Base-by-base conservation (phyloP, 805 yeast genomes). In the Candida incommunis region DNA sequence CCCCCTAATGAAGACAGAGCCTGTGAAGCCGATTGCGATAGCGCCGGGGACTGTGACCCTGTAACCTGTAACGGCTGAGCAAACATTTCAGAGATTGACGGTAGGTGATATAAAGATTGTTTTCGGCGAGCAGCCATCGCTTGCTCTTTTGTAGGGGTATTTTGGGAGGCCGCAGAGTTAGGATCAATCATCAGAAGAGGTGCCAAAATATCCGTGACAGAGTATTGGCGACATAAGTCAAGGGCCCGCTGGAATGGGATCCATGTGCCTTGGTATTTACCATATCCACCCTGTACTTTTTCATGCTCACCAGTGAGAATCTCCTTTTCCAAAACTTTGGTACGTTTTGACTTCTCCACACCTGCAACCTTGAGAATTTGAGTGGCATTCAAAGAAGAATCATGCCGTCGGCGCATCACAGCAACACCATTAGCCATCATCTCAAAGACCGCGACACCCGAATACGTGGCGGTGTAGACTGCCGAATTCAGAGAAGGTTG, bases 191-290 rank as follows among this genome's bases (percentile, higher is more conserved):
- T 45, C 27, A 76, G 63, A 45, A 78, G 61, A 3, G 82, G 80
- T 48, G 61, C 60, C 47, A 78, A 58, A 29, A 69, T 60, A 41
- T 74, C 78, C 43, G 67, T 70, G 20, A 78, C 76, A 21, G 75
- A 74, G 60, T 76, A 80, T 50, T 80, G 70, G 51, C 70, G 72
- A 45, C 82, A 78, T 61, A 81, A 67, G 31, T 72, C 69, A 11
- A 71, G 66, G 1, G 80, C 81, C 26, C 76, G 61, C 45, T 71
- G 78, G 51, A 70, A 71, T 3, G 87, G 83, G 37, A 78, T 68
- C 85, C 87, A 80, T 11, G 82, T 80, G 7, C 87, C 88, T 57
- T 79, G 84, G 59, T 75, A 77, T 53, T 76, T 76, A n/a, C 83
- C 84, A 50, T 78, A 75, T 0, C 84, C 85, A 27, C 84, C 84